A percentile compares a stretch with the other conserved stretches of the same genome.
These are phyloP conservation scores for Agastache rugosa DNA, from an alignment of 257 asterid species.

Conservation along the genomic window DNA sequence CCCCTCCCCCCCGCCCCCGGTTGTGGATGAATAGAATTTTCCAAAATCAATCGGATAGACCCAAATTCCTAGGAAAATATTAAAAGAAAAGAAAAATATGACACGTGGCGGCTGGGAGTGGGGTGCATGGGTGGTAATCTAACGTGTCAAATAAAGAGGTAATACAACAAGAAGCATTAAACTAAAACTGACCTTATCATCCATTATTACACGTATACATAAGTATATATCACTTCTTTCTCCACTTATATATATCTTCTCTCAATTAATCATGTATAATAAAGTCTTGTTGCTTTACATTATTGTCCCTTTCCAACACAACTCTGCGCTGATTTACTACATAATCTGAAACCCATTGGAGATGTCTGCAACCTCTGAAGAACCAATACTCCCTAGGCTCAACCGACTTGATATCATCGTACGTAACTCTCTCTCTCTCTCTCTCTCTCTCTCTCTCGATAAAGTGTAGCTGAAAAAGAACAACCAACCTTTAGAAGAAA, in stretches of 20 bases:
- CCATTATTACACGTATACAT: neutral
- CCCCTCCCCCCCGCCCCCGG: no score
- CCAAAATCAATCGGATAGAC: no score
- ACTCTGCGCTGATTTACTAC: neutral
- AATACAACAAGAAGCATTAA: neutral
- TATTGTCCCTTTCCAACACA: neutral
- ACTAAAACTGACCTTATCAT: conserved; percentile 1
- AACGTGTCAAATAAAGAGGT: conserved; percentile 21
- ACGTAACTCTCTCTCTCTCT: conserved; percentile 32
- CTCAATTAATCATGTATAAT: neutral
- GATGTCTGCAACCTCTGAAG: conserved; percentile 45
- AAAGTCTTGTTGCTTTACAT: neutral
- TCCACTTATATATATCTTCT: no score
- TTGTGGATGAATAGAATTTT: no score
- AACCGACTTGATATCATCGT: conserved; percentile 67
- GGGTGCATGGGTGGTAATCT: conserved; percentile 4
- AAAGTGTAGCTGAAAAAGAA: no score
- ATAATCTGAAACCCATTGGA: neutral
- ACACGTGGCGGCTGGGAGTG: conserved; percentile 4
- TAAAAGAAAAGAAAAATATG: neutral
- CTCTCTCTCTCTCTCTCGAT: neutral
- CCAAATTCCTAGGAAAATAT: no score
- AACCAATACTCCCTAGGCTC: conserved; percentile 71
- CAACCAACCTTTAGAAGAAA: no score
- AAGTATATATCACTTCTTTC: no score